Evolutionary conservation across 345 rosid genomes (phyloP).

Genomic region (Euphorbia lathyris): DNA sequence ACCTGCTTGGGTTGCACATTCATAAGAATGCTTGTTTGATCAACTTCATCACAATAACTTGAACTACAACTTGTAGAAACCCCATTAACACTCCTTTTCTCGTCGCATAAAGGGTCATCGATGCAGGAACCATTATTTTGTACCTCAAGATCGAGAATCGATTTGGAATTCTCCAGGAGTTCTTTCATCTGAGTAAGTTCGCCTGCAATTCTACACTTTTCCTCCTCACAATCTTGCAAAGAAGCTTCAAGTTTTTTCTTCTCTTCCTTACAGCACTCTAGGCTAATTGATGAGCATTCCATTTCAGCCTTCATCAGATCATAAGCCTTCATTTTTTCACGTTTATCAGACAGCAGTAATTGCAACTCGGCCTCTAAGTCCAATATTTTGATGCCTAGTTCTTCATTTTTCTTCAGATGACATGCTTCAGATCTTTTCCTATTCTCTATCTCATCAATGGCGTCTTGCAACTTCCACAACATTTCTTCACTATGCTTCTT

Average conservation of each 20-base stretch:
- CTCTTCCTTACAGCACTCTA: slow-evolving; percentile 97
- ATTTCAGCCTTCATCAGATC: slow-evolving; percentile 89
- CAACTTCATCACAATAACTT: slow-evolving; percentile 23
- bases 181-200: slow-evolving; percentile 56
- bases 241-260: slow-evolving; percentile 70
- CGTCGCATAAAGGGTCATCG: slow-evolving; percentile 10
- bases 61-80: slow-evolving; percentile 19
- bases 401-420: slow-evolving; percentile 74
- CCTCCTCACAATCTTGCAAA: slow-evolving; percentile 57
- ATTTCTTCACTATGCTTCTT: slow-evolving; percentile 89
- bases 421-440: slow-evolving; percentile 76
- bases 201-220: slow-evolving; percentile 48
- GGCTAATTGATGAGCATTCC: slow-evolving; percentile 90
- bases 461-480: slow-evolving; percentile 88
- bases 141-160: slow-evolving; percentile 25
- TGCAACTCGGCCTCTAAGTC: slow-evolving; percentile 76
- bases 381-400: slow-evolving; percentile 61
- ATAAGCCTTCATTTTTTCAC: slow-evolving; percentile 65
- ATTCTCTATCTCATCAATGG: slow-evolving; percentile 75
- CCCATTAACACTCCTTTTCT: slow-evolving; percentile 4
- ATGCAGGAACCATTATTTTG: slow-evolving; percentile 23
- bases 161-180: slow-evolving; percentile 36
- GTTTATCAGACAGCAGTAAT: slow-evolving; percentile 54
- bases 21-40: slow-evolving; percentile 9
- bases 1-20: slow-evolving; percentile 43